phyloP scores from a whole-genome alignment of 73 alveolate genomes.

The Tetrahymena malaccensis region DNA sequence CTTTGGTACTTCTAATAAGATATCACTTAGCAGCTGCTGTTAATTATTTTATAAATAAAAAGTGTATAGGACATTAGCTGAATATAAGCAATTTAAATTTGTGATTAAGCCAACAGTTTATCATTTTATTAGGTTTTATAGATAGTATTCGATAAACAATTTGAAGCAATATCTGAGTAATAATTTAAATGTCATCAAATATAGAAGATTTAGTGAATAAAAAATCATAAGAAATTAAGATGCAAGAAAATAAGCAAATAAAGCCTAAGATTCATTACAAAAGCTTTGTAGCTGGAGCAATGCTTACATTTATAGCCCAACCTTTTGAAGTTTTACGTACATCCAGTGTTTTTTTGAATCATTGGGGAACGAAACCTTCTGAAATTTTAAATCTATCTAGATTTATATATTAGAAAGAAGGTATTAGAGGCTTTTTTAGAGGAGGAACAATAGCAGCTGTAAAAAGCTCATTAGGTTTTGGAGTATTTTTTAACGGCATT shows the following conservation, averaged over 20 bases:
- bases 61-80: neutral
- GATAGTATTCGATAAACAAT: too few relatives aligned
- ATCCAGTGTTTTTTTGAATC: neutral
- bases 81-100: too few relatives aligned
- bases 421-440: constrained; percentile 21
- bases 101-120: neutral
- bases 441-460: constrained; percentile 11
- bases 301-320: neutral
- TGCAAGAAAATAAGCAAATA: neutral
- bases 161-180: too few relatives aligned
- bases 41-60: too few relatives aligned
- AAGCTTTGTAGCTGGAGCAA: neutral
- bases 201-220: neutral
- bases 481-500: constrained; percentile 1
- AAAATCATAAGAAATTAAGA: neutral
- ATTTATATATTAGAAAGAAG: constrained; percentile 23
- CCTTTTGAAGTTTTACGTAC: neutral
- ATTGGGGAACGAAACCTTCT: neutral
- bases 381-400: neutral
- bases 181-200: neutral
- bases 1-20: neutral
- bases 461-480: constrained; percentile 9
- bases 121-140: too few relatives aligned
- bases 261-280: neutral
- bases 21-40: too few relatives aligned